phyloP scores from a whole-genome alignment of 805 yeast species.

The Osmozyma mogii region DNA sequence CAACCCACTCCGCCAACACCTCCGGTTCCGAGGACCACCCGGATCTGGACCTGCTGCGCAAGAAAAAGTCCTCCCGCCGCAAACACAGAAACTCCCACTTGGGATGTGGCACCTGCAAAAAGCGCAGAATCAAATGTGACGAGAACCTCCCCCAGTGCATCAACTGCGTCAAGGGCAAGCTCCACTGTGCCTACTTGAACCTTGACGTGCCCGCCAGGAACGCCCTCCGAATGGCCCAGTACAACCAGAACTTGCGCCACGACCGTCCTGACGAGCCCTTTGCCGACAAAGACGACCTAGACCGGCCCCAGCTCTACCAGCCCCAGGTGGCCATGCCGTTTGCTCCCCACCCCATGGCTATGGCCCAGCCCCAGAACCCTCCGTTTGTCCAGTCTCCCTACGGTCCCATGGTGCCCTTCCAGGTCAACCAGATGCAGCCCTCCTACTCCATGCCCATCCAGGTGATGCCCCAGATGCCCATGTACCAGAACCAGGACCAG shows the following conservation, averaged over 20 bases:
- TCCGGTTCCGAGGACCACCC: background rate
- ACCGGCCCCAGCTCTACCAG: background rate
- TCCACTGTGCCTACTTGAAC: constrained; percentile 41
- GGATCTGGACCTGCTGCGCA: constrained; percentile 7
- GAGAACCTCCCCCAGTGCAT: constrained; percentile 52
- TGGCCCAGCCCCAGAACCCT: background rate
- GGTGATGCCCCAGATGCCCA: constrained; percentile 4
- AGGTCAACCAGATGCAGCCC: constrained; percentile 1
- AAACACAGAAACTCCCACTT: constrained; percentile 62
- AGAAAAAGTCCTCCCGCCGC: constrained; percentile 42
- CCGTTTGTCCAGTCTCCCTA: constrained; percentile 2
- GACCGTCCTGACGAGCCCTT: constrained; percentile 10
- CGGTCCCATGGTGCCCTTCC: constrained; percentile 5
- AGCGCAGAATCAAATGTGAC: constrained; percentile 58
- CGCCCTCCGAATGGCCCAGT: constrained; percentile 43
- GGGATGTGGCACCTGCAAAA: constrained; percentile 68
- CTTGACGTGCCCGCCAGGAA: constrained; percentile 42
- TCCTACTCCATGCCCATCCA: background rate
- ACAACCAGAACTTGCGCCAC: constrained; percentile 27
- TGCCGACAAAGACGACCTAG: background rate
- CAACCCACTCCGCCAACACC: background rate
- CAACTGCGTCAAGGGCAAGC: constrained; percentile 44
- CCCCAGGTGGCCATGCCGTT: background rate
- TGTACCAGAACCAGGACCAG: background rate
- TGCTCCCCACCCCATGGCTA: background rate